A percentile compares a stretch with the other conserved stretches of the same genome.
Conservation (phyloP, 306 rosid species). For the Cicer judaicum region DNA sequence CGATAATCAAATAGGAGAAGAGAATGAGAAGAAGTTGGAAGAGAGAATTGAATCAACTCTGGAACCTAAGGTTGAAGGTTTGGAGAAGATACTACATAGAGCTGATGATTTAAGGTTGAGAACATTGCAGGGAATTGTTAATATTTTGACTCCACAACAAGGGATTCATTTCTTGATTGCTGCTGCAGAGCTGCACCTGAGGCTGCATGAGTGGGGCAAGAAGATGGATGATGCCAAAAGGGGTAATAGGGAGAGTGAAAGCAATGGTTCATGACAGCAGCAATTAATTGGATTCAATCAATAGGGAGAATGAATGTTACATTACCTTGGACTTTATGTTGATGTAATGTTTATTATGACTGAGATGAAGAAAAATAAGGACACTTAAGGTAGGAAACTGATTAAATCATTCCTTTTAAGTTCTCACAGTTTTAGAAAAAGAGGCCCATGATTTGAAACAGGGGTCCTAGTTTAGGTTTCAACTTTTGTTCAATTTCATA, state of each 20-base stretch:
- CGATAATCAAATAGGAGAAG: neutral
- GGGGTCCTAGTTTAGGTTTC: neutral
- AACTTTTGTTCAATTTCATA: constrained; percentile 21
- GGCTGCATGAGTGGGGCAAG: constrained; percentile 72
- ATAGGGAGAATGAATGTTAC: neutral
- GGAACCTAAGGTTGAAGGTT: constrained; percentile 45
- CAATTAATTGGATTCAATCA: constrained; percentile 2
- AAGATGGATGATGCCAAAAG: constrained; percentile 53
- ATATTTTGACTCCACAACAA: constrained; percentile 51
- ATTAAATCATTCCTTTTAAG: neutral
- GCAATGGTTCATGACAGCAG: neutral
- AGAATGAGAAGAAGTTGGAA: constrained; percentile 30
- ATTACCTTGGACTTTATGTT: constrained; percentile 22
- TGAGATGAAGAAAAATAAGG: neutral
- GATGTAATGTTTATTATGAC: neutral
- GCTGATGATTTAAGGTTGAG: constrained; percentile 60
- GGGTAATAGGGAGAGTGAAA: neutral
- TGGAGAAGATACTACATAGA: constrained; percentile 52
- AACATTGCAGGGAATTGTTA: constrained; percentile 48
- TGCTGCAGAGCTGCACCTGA: constrained; percentile 64
- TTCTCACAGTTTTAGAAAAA: neutral
- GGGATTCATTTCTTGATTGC: constrained; percentile 65
- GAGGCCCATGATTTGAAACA: neutral
- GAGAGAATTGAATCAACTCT: constrained; percentile 47
- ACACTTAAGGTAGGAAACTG: neutral